These are phyloP conservation scores for Gamarada debralockiae DNA, from an alignment of 495 filamentous ascomycete genomes.

Conservation along the genomic window DNA sequence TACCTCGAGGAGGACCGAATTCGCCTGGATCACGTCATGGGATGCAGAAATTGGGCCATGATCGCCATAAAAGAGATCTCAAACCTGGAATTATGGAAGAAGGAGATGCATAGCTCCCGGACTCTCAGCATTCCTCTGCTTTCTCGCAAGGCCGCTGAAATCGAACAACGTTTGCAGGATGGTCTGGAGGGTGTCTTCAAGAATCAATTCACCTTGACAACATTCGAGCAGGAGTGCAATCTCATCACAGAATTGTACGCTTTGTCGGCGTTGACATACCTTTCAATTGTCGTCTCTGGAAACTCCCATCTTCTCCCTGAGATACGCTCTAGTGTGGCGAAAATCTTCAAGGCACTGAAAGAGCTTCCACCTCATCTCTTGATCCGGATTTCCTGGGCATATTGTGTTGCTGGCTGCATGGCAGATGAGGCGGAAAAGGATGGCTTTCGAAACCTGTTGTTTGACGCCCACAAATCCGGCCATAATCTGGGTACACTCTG, in stretches of 20 bases:
- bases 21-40: neutral
- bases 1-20: constrained; percentile 5
- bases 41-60: constrained; percentile 12
- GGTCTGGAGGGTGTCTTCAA: neutral
- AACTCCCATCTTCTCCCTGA: neutral
- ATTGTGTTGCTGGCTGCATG: constrained; percentile 8
- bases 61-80: constrained; percentile 1
- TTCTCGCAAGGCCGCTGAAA: neutral
- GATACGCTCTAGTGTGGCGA: neutral
- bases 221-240: neutral
- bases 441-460: constrained; percentile 1
- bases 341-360: neutral
- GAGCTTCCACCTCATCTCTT: constrained; percentile 2
- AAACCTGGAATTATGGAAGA: constrained; percentile 1
- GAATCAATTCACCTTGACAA: neutral
- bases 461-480: neutral
- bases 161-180: neutral
- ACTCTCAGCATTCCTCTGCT: neutral
- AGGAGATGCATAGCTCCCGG: neutral
- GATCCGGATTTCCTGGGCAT: constrained; percentile 5
- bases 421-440: neutral
- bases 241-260: constrained; percentile 6
- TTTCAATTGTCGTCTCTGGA: constrained; percentile 4
- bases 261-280: neutral
- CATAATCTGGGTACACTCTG: neutral